These are phyloP conservation scores for Croton setiger DNA, from an alignment of 441 rosid genomes.

Conservation along the genomic window DNA sequence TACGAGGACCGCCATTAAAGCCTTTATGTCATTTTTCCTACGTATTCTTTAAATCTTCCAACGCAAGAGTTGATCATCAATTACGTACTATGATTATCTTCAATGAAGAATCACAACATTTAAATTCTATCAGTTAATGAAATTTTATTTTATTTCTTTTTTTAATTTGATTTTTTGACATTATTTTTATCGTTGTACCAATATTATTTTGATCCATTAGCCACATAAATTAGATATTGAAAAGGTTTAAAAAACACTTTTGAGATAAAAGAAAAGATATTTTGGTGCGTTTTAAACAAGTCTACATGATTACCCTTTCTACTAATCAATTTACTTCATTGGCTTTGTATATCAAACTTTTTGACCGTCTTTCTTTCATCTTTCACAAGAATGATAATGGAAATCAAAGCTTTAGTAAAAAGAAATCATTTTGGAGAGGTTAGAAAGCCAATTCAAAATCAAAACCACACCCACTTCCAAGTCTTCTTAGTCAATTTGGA, in stretches of 20 bases:
- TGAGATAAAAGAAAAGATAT: neutral
- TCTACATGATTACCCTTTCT: neutral
- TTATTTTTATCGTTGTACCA: no score
- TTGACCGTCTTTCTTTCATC: conserved; percentile 20
- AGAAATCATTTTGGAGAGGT: conserved; percentile 7
- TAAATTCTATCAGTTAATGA: neutral
- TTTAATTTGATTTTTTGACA: no score
- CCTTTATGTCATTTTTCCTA: neutral
- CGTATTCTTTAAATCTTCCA: no score
- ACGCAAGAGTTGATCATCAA: no score
- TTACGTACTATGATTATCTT: neutral
- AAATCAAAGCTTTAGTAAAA: conserved; percentile 1
- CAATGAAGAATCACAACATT: neutral
- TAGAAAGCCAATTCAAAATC: conserved; percentile 13
- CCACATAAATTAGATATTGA: no score
- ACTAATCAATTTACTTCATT: conserved; percentile 12
- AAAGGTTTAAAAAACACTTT: no score
- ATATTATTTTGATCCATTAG: no score
- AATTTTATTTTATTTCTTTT: no score
- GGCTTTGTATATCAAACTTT: conserved; percentile 3
- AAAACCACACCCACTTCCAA: no score
- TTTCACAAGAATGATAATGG: neutral
- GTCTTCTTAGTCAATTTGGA: no score
- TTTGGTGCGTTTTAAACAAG: conserved; percentile 1
- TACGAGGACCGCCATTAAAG: neutral